Percentiles rank a stretch among this genome's conserved stretches.
phyloP scores from a whole-genome alignment of 163 green algal genomes.

The Smithsoniella earleae region DNA sequence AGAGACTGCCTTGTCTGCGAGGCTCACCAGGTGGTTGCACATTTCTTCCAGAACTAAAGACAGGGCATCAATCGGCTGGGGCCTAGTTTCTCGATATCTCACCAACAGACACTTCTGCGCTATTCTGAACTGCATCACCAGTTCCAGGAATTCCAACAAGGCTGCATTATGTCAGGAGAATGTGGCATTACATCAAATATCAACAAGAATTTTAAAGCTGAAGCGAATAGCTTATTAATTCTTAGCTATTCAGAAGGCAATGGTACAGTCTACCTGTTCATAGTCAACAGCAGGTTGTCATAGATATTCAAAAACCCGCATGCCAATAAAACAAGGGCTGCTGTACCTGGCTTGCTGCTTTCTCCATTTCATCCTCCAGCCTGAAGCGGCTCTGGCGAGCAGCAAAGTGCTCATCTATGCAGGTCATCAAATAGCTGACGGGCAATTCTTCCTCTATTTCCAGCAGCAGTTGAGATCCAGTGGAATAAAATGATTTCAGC shows the following conservation, averaged over 20 bases:
- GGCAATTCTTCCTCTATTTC: slow-evolving; percentile 20
- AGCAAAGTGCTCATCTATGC: slow-evolving; percentile 20
- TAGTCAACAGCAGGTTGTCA: too few species aligned
- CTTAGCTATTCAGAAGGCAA: neutral
- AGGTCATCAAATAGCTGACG: neutral
- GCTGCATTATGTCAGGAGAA: too few species aligned
- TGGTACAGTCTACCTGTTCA: too few species aligned
- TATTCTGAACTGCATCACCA: slow-evolving; percentile 6
- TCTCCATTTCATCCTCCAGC: neutral
- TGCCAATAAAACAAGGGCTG: neutral
- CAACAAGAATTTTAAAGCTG: neutral
- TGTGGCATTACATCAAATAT: neutral
- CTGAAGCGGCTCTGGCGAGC: neutral
- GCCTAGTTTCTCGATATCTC: neutral
- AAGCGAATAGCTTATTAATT: neutral
- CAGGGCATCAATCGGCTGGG: neutral
- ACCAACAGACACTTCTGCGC: slow-evolving; percentile 8
- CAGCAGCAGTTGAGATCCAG: neutral
- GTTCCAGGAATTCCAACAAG: too few species aligned
- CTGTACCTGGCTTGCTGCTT: neutral
- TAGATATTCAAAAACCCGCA: neutral
- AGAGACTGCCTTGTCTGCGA: neutral
- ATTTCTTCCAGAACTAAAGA: neutral
- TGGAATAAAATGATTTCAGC: neutral
- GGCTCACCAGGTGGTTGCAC: neutral